Base-by-base conservation (phyloP, 1,284 basidiomycete species). In the Vanrija sp. region DNA sequence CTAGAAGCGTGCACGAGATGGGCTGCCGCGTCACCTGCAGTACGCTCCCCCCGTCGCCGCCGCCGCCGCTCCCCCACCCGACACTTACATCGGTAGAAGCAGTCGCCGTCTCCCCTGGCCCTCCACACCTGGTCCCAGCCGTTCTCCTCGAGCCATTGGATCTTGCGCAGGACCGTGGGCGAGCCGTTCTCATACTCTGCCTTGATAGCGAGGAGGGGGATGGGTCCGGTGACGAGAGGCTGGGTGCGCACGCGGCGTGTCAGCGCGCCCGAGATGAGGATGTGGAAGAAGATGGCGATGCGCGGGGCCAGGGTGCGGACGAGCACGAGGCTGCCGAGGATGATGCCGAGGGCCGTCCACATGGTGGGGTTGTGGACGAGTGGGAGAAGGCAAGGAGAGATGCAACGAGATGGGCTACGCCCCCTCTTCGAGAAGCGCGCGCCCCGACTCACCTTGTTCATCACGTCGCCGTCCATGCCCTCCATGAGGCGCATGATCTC, bases 81-180 rank as follows among this genome's bases (percentile, higher is more conserved):
- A 35, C 62, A 70, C 74, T 78, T 55, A 87, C 86, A 84, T 78
- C 86, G 78, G 69, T 88, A 89, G 69, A 88, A 88, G 66, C 87
- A 89, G 71, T 89, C 85, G 0, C 87, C 87, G 72, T 72, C 72
- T 71, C 89, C 88, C 75, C 84, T 80, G 0, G 86, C 83, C 45
- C 87, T 77, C 66, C 87, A 80, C 44, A 91, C 78, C 23, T 77
- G 77, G 38, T 78, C 77, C 76, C 82, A 89, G 2, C 87, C 87
- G 67, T 61, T 64, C 56, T 55, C 75, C 71, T 64, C 85, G 66
- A 79, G 61, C 74, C 81, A 83, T 62, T 86, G 82, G 55, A 91
- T 85, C 62, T 79, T 87, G 53, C 80, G 77, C 10, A 85, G 67
- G 62, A 89, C 87, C 9, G 76, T 67, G 3, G 75, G 72, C 2